These are phyloP conservation scores for Arthrobotrys sphaeroides DNA, from an alignment of 2,329 filamentous ascomycete genomes.

Conservation along the genomic window DNA sequence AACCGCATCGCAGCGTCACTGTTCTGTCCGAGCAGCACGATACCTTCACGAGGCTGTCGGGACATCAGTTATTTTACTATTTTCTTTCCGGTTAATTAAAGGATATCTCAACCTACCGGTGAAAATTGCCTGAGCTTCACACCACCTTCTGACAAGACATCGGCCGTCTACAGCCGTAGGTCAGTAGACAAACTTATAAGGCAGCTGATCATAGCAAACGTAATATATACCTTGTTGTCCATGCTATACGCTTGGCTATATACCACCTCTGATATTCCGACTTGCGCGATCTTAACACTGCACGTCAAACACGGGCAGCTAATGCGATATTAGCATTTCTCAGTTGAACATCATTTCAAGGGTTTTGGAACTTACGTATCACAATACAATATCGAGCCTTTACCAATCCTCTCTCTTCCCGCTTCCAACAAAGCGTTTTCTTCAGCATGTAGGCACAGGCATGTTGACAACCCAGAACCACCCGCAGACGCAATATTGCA, in stretches of 20 bases:
- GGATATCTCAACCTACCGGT: conserved; percentile 70
- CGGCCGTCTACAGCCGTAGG: conserved; percentile 68
- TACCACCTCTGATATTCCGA: conserved; percentile 94
- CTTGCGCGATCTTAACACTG: conserved; percentile 97
- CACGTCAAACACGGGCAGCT: conserved; percentile 94
- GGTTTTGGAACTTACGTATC: conserved; percentile 69
- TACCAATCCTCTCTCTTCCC: conserved; percentile 85
- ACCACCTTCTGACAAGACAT: conserved; percentile 83
- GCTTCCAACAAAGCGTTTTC: conserved; percentile 97
- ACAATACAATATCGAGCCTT: conserved; percentile 86
- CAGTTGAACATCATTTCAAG: background rate
- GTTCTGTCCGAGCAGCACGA: conserved; percentile 27
- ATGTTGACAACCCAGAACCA: conserved; percentile 82
- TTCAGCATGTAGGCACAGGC: conserved; percentile 96
- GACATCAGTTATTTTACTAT: background rate
- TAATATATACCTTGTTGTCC: conserved; percentile 72
- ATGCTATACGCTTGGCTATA: conserved; percentile 95
- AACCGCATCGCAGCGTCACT: conserved; percentile 6
- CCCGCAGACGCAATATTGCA: conserved; percentile 80
- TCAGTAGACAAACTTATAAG: conserved; percentile 17
- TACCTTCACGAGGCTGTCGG: conserved; percentile 37
- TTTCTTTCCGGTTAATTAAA: background rate
- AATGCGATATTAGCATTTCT: conserved; percentile 23
- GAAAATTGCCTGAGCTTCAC: conserved; percentile 87
- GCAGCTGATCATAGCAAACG: background rate